phyloP scores from a whole-genome alignment of 164 flowering plant species.

The Vitis rotundifolia region DNA sequence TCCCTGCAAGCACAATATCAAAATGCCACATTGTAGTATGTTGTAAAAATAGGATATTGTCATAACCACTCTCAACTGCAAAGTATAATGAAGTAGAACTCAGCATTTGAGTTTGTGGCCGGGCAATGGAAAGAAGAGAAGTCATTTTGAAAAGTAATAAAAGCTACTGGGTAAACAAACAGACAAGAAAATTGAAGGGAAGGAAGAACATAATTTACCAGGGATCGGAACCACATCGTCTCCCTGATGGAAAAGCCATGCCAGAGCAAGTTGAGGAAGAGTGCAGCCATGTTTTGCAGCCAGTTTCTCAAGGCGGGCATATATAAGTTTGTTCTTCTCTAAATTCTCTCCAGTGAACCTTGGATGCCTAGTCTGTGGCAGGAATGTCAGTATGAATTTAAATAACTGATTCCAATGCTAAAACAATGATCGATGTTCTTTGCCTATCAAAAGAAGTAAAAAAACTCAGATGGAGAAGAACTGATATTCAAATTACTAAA shows the following conservation, averaged over 20 bases:
- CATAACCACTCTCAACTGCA: too few species aligned
- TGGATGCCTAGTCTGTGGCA: slow-evolving; percentile 30
- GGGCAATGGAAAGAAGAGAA: too few species aligned
- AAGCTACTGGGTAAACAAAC: too few species aligned
- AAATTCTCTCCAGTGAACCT: slow-evolving; percentile 43
- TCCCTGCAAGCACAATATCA: slow-evolving; percentile 16
- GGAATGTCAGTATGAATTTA: not conserved
- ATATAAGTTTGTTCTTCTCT: slow-evolving; percentile 45
- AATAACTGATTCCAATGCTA: not conserved
- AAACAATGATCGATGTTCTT: too few species aligned
- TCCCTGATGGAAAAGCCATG: slow-evolving; percentile 57
- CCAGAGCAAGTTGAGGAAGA: slow-evolving; percentile 46
- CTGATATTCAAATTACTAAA: too few species aligned
- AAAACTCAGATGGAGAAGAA: too few species aligned
- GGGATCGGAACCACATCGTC: slow-evolving; percentile 52
- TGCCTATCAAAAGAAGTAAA: too few species aligned
- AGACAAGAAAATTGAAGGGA: not conserved
- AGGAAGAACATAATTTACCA: slow-evolving; percentile 20
- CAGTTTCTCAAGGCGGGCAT: slow-evolving; percentile 22
- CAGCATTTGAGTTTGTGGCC: too few species aligned
- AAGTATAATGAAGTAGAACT: too few species aligned
- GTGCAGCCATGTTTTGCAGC: slow-evolving; percentile 43
- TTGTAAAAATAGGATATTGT: too few species aligned
- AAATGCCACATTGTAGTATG: too few species aligned
- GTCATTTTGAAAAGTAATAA: too few species aligned